phyloP scores from a whole-genome alignment of 2,329 filamentous ascomycete genomes.

The Aspergillus costaricaensis region DNA sequence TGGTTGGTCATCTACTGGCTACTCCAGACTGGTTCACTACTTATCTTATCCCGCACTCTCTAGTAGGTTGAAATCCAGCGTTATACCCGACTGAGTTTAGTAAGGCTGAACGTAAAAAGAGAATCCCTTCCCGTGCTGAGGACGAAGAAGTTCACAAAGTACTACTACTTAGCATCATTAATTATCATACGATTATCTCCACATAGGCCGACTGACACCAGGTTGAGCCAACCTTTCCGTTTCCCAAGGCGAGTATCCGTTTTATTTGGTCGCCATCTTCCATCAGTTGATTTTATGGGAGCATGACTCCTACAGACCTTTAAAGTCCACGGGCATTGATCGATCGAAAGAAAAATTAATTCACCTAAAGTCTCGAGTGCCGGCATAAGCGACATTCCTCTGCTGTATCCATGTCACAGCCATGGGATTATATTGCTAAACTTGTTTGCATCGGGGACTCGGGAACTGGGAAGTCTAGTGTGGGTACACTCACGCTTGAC shows the following conservation, averaged over 20 bases:
- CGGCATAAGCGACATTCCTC: conserved; percentile 8
- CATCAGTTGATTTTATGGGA: conserved; percentile 8
- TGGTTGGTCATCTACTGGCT: too few relatives aligned
- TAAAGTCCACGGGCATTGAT: conserved; percentile 14
- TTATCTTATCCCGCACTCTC: too few relatives aligned
- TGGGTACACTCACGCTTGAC: conserved; percentile 36
- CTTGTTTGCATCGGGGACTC: conserved; percentile 97
- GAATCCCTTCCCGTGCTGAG: background rate
- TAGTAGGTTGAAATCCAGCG: background rate
- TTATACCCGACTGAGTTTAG: background rate
- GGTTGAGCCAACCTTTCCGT: background rate
- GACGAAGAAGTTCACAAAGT: background rate
- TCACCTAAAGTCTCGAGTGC: background rate
- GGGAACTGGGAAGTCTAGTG: conserved; percentile 87
- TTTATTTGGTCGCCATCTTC: conserved; percentile 4
- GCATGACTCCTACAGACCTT: conserved; percentile 20
- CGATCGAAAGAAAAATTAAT: background rate
- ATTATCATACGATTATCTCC: background rate
- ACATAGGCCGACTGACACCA: background rate
- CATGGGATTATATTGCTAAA: conserved; percentile 99
- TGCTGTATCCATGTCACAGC: conserved; percentile 50
- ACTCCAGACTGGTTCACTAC: too few relatives aligned
- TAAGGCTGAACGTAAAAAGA: background rate
- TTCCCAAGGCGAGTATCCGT: background rate
- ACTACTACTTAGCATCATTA: background rate